Evolutionary conservation across 345 rosid species (phyloP).

Genomic region (Populus nigra): DNA sequence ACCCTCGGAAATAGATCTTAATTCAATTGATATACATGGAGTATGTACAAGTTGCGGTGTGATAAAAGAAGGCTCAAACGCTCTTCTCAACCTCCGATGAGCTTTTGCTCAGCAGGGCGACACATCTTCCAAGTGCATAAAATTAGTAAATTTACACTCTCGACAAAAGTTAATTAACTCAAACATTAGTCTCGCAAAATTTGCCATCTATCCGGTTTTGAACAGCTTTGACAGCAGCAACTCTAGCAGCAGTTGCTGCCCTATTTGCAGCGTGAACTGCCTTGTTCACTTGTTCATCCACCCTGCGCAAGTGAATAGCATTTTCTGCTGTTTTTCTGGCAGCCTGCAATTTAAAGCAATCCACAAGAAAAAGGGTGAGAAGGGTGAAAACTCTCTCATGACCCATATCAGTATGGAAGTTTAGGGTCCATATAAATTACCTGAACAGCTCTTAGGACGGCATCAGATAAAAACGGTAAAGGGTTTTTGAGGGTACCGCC

Average conservation of each 20-base stretch:
- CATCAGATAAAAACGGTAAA: constrained; percentile 37
- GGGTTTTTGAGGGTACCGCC: constrained; percentile 52
- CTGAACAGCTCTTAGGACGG: constrained; percentile 64
- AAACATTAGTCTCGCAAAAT: constrained; percentile 64
- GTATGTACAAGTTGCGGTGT: constrained; percentile 50
- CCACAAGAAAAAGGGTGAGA: background rate
- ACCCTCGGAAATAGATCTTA: constrained; percentile 21
- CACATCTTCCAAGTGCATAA: constrained; percentile 19
- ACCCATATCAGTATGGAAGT: background rate
- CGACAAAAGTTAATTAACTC: constrained; percentile 18
- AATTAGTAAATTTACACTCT: constrained; percentile 39
- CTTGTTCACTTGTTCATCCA: constrained; percentile 76
- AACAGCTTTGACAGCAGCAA: constrained; percentile 91
- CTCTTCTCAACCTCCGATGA: constrained; percentile 46
- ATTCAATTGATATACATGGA: constrained; percentile 42
- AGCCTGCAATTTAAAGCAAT: constrained; percentile 40
- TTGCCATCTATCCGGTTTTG: constrained; percentile 86
- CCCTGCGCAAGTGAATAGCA: constrained; percentile 53
- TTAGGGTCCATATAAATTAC: constrained; percentile 29
- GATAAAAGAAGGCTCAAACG: constrained; percentile 25
- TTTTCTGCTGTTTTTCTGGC: constrained; percentile 74
- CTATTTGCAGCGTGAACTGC: constrained; percentile 70
- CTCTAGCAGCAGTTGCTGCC: constrained; percentile 95
- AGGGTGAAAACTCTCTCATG: background rate
- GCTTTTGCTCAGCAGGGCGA: constrained; percentile 48